Percentiles rank a stretch among this genome's conserved stretches.
These are phyloP conservation scores for Emergomyces pasteurianus DNA, from an alignment of 2,329 filamentous ascomycete species.

Conservation along the genomic window DNA sequence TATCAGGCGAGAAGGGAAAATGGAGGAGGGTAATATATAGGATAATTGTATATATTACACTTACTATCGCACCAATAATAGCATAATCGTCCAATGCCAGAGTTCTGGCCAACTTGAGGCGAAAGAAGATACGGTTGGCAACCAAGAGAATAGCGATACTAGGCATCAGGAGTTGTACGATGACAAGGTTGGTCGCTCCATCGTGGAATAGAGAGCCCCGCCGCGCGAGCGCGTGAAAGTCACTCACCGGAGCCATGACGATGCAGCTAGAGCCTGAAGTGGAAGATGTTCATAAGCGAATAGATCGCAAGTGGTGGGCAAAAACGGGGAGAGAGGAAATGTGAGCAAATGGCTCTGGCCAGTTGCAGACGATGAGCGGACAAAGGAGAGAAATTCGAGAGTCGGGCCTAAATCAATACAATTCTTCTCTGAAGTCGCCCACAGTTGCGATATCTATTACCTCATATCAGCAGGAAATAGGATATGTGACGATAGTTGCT, in stretches of 20 bases:
- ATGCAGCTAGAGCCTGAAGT: background rate
- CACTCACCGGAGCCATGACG: conserved; percentile 2
- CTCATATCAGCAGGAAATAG: background rate
- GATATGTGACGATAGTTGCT: background rate
- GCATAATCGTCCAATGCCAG: conserved; percentile 18
- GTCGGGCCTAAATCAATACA: background rate
- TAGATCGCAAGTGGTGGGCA: background rate
- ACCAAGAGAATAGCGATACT: conserved; percentile 15
- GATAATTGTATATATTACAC: background rate
- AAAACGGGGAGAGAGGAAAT: too few species aligned
- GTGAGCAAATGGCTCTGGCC: background rate
- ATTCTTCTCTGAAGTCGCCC: background rate
- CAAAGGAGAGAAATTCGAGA: background rate
- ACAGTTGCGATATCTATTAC: background rate
- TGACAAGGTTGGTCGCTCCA: conserved; percentile 13
- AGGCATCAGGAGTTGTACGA: conserved; percentile 16
- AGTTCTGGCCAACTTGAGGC: conserved; percentile 12
- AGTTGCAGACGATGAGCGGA: background rate
- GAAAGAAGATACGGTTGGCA: conserved; percentile 16
- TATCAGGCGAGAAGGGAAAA: background rate
- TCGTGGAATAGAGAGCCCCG: conserved; percentile 10
- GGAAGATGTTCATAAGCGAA: too few species aligned
- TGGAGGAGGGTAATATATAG: background rate
- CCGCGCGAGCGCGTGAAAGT: background rate
- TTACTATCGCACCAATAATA: conserved; percentile 19